Evolutionary conservation across 345 rosid genomes (phyloP).

Genomic region (Streptanthus diversifolius): DNA sequence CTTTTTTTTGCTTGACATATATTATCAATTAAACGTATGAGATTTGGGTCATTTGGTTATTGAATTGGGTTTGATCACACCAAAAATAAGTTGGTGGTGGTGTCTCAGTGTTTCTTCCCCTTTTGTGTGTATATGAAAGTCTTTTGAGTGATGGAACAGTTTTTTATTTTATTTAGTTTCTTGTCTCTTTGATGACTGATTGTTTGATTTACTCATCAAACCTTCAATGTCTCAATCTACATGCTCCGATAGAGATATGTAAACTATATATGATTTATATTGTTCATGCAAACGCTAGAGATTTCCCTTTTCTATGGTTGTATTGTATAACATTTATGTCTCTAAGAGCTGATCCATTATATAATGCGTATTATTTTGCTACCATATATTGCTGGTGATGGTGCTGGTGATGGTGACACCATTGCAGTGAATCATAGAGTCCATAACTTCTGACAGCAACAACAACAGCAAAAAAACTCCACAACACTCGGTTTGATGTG

Average conservation of each 20-base stretch:
- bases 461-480: neutral
- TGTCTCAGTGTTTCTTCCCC: slow-evolving; percentile 13
- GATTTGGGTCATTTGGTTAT: slow-evolving; percentile 21
- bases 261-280: neutral
- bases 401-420: neutral
- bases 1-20: slow-evolving; percentile 14
- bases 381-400: neutral
- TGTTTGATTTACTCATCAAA: slow-evolving; percentile 16
- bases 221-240: neutral
- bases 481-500: no score
- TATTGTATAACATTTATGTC: neutral
- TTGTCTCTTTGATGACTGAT: neutral
- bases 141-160: slow-evolving; percentile 21
- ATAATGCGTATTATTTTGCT: neutral
- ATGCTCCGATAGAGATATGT: neutral
- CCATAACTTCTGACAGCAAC: neutral
- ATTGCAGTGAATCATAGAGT: neutral
- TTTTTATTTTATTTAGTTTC: neutral
- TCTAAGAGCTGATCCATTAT: neutral
- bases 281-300: neutral
- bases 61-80: slow-evolving; percentile 19
- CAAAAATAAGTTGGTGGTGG: slow-evolving; percentile 17
- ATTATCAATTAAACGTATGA: neutral
- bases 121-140: slow-evolving; percentile 31
- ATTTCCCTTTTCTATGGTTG: neutral